Evolutionary conservation across 257 asterid species (phyloP), one percentile per base, ranked within the genome.

Genomic region (Schizonepeta tenuifolia): DNA sequence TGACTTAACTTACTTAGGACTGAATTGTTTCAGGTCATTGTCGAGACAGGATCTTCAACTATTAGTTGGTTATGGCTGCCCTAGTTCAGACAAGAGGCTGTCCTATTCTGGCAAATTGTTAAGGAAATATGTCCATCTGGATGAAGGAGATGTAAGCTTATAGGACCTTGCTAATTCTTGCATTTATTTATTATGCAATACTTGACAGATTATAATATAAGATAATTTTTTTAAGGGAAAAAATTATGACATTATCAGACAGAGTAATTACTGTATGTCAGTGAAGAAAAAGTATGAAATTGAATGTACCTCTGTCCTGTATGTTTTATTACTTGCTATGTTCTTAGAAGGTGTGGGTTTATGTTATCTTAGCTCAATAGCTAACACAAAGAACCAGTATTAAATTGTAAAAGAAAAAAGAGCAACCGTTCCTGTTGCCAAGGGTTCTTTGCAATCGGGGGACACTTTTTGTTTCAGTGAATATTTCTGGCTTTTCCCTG

Each of bases 91-190:
- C 81, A 94, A 83, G 79, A 88, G 75, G 88, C 90, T 86, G 75
- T 87, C 82, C 33, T 94, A 78, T 79, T 91, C 98, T 7, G 75
- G 83, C 73, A 94, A 91, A 85, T 73, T 94, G 80, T 79, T 94
- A 70, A 88, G 98, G 88, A 94, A 94, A 70, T 83, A 76, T 38
- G 90, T 80, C 66, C 96, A 91, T 85, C 86, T 94, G 77, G 96
- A 91, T 24, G 98, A 94, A 87, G 98, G 98, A 78, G 98, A 94
- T 88, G 98, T 94, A 91, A 88, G 98, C 83, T 76, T 53, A 35
- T 58, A 64, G 67, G 20, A 22, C 56, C 59, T 53, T 68, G 46
- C 61, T 56, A 47, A 68, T 67, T 77, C 55, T 15, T 33, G 13
- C 47, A 22, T 69, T 41, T 61, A 22, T 63, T 47, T 70, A 20